Evolutionary conservation across 345 rosid species (phyloP).

Genomic region (Nasturtium officinale): DNA sequence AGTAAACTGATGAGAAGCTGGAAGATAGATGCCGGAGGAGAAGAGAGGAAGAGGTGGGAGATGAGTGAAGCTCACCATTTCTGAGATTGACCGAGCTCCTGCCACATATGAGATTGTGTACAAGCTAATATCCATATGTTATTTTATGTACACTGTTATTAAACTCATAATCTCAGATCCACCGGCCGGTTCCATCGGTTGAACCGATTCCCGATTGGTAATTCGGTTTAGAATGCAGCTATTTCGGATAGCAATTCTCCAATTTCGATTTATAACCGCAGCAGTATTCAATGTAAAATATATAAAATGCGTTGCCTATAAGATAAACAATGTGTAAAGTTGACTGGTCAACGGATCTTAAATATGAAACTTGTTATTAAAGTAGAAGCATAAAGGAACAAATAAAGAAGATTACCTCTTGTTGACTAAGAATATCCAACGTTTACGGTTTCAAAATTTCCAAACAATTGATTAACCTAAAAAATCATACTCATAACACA

Average conservation of each 20-base stretch:
- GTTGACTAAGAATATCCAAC: slow-evolving; percentile 26
- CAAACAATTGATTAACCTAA: background rate
- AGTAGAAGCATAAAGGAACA: background rate
- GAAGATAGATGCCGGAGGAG: slow-evolving; percentile 13
- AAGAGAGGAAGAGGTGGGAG: slow-evolving; percentile 23
- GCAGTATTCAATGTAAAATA: background rate
- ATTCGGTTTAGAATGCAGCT: background rate
- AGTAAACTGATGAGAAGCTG: slow-evolving; percentile 2
- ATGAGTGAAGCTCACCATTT: slow-evolving; percentile 29
- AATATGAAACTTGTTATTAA: background rate
- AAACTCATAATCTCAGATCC: background rate
- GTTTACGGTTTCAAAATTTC: background rate
- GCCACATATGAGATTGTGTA: too few species aligned
- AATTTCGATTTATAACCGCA: background rate
- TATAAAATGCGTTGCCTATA: background rate
- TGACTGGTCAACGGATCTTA: slow-evolving; percentile 20
- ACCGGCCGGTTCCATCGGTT: background rate
- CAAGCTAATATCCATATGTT: background rate
- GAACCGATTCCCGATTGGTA: background rate
- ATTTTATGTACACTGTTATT: too few species aligned
- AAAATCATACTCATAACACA: background rate
- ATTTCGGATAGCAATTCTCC: too few species aligned
- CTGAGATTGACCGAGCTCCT: too few species aligned
- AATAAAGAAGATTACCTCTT: slow-evolving; percentile 18
- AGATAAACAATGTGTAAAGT: background rate